Conservation (phyloP, 2,329 filamentous ascomycete genomes). For the Fonsecaea erecta region DNA sequence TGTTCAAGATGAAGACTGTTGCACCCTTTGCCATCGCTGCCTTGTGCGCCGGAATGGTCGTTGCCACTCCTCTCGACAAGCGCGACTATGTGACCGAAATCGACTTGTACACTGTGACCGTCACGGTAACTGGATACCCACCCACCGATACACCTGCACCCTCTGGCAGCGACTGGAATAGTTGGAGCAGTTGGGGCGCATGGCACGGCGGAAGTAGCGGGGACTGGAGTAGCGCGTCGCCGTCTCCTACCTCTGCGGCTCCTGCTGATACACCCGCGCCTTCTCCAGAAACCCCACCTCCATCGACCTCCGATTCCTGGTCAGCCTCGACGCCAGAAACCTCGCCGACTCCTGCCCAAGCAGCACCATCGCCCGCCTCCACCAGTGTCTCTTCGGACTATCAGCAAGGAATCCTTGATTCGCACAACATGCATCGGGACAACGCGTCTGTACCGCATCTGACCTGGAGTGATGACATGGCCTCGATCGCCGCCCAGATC, state of each 20-base stretch:
- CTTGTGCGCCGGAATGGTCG: slow-evolving; percentile 44
- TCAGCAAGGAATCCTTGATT: slow-evolving; percentile 55
- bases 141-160: slow-evolving; percentile 18
- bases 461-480: slow-evolving; percentile 68
- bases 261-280: slow-evolving; percentile 25
- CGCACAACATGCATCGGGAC: slow-evolving; percentile 84
- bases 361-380: slow-evolving; percentile 18
- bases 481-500: slow-evolving; percentile 65
- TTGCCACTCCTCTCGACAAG: slow-evolving; percentile 44
- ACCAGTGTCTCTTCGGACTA: slow-evolving; percentile 41
- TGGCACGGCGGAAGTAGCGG: slow-evolving; percentile 19
- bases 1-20: slow-evolving; percentile 29
- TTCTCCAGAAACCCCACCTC: slow-evolving; percentile 16
- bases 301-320: slow-evolving; percentile 12
- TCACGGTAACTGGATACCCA: slow-evolving; percentile 41
- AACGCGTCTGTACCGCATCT: slow-evolving; percentile 76
- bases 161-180: background rate
- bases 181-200: slow-evolving; percentile 1
- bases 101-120: slow-evolving; percentile 43
- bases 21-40: slow-evolving; percentile 42
- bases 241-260: slow-evolving; percentile 31
- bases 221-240: slow-evolving; percentile 8
- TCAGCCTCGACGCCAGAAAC: slow-evolving; percentile 8
- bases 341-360: slow-evolving; percentile 15
- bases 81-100: slow-evolving; percentile 43